Evolutionary conservation across 176 grass and related monocot species (phyloP).

Genomic region (Rhynchospora tenuis): DNA sequence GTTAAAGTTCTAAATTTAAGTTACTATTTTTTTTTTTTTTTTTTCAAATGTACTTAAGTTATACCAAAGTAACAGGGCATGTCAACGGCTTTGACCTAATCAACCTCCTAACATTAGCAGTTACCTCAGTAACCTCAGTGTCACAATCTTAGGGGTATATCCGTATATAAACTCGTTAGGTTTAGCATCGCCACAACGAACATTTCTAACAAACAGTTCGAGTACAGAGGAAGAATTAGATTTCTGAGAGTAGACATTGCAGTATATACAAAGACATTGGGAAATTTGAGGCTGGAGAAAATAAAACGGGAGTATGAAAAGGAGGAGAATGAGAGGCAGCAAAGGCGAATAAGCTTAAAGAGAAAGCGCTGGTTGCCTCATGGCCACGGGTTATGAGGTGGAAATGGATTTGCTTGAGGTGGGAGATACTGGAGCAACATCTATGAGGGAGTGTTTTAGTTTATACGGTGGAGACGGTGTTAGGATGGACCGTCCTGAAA

Average conservation of each 20-base stretch:
- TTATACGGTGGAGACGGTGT: no score
- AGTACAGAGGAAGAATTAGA: constrained; percentile 19
- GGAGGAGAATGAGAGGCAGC: constrained; percentile 47
- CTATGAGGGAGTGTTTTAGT: constrained; percentile 46
- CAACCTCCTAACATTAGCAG: no score
- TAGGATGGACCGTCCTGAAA: no score
- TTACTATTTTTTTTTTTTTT: no score
- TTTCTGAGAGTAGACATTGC: constrained; percentile 42
- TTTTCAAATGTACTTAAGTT: no score
- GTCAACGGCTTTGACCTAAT: no score
- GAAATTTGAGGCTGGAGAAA: constrained; percentile 48
- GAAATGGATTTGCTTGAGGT: constrained; percentile 67
- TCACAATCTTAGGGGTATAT: no score
- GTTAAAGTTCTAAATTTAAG: no score
- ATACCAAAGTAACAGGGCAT: no score
- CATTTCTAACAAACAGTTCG: constrained; percentile 62
- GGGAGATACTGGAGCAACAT: constrained; percentile 45
- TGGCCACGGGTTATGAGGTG: constrained; percentile 45
- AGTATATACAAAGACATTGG: constrained; percentile 81
- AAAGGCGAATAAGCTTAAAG: constrained; percentile 76
- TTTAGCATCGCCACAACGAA: constrained; percentile 26
- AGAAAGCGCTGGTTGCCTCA: constrained; percentile 52
- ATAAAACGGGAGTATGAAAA: constrained; percentile 57
- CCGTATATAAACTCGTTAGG: constrained; percentile 85
- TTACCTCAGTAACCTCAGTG: no score